Evolutionary conservation across 495 filamentous ascomycete genomes (phyloP), one percentile per base, ranked within the genome.

Genomic region (Tetracladium setigerum): DNA sequence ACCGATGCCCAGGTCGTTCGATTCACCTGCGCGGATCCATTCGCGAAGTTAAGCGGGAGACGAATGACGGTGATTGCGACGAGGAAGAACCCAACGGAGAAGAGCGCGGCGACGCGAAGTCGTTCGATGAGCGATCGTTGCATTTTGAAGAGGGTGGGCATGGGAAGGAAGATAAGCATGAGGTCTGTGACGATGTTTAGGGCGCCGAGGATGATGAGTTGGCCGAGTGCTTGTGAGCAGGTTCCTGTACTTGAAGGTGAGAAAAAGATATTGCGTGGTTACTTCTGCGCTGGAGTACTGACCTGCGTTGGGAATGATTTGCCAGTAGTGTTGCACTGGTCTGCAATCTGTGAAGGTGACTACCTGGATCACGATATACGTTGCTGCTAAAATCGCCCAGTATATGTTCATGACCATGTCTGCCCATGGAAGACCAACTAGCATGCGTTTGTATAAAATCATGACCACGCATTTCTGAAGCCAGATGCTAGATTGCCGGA

Each of bases 151-250:
- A 70, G 50, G 6, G 65, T 38, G 5, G 70, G 70, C 19, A 67
- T 64, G 5, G 70, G 68, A 38, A 71, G 60, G 3, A 59, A 44
- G 37, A 73, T 64, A 87, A 73, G 58, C 46, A 73, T 47, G 6
- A 71, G 13, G 43, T 73, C 70, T 24, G 68, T 66, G 44, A 67
- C 18, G 40, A 71, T 65, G 45, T 70, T 73, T 31, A 65, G 53
- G 15, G 67, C 55, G 5, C 58, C 62, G 32, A 69, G 62, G 24
- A 63, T 54, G 17, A 67, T 56, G 12, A 73, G 47, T 37, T 72
- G 66, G 12, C 52, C 56, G 32, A 67, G 60, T 8, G 68, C 70
- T 37, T 61, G 51, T 11, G 62, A 64, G 46, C 70, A 73, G 4
- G 45, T 38, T 38, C 65, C 47, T 50, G 22, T 27, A 3, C 7